Conservation (phyloP, 257 asterid genomes). For the Linaria vulgaris region DNA sequence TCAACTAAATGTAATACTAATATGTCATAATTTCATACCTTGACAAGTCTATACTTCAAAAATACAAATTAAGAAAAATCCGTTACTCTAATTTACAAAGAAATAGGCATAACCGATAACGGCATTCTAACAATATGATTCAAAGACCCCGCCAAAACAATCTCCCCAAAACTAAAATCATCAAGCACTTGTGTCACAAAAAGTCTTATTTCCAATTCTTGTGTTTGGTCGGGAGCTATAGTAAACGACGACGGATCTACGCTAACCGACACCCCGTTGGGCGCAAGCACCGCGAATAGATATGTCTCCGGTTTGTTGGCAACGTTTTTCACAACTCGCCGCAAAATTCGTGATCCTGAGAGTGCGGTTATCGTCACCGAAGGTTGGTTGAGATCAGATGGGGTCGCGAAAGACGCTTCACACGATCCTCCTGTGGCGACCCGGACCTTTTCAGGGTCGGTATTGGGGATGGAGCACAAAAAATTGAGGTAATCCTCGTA, state of each 20-base stretch:
- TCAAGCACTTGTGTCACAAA: constrained; percentile 45
- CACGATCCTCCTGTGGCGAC: constrained; percentile 79
- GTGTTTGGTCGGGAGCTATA: constrained; percentile 56
- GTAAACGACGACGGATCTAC: constrained; percentile 64
- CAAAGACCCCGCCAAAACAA: constrained; percentile 64
- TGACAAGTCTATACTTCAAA: no score
- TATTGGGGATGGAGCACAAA: constrained; percentile 75
- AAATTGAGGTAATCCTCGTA: constrained; percentile 69
- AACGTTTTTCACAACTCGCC: constrained; percentile 56
- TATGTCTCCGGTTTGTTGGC: constrained; percentile 65
- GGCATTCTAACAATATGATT: constrained; percentile 73
- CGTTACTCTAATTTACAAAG: constrained; percentile 28
- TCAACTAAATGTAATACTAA: no score
- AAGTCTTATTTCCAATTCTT: constrained; percentile 52
- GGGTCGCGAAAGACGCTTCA: constrained; percentile 42
- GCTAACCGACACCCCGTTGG: constrained; percentile 54
- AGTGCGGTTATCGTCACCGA: constrained; percentile 76
- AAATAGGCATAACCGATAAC: constrained; percentile 58
- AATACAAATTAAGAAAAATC: no score
- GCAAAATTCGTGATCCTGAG: constrained; percentile 49
- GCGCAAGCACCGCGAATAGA: constrained; percentile 54
- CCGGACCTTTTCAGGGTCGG: constrained; percentile 48
- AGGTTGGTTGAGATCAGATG: constrained; percentile 77
- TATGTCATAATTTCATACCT: no score
- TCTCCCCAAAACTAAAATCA: constrained; percentile 79